Base-by-base conservation (phyloP, 169 alveolate species). In the Eimeria sp. region DNA sequence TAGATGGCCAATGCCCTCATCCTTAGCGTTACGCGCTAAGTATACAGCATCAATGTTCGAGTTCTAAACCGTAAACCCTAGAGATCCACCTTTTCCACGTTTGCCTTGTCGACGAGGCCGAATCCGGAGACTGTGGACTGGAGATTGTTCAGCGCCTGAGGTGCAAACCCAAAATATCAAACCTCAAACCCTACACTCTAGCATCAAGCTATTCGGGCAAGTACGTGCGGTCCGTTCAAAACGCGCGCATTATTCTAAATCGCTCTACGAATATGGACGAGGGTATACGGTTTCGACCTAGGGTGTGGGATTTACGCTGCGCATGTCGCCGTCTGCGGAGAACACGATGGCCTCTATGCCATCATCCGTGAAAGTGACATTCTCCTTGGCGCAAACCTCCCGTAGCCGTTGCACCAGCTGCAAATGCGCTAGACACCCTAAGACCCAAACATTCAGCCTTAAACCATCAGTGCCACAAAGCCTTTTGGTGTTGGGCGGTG, bases 41-140 rank as follows among this genome's bases (percentile, higher is more conserved):
- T 34, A 1, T 34, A 34, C 40, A n/a, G n/a, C n/a, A 34, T 34
- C 40, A 34, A 63, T 18, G 1, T 7, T 40, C 30, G 34, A 43
- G 27, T n/a, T 40, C 7, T 87, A 47, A 45, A 87, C 94, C 75
- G 10, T 43, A 87, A 89, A 63, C n/a, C 58, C 51, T 18, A 34
- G 13, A 45, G 18, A 3, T 67, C 9, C n/a, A 99, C 99, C 96
- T 98, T 98, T 80, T 98, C 98, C 43, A 99, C 99, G 96, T 99
- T 99, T 88, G 99, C 99, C 95, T 98, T 98, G 93, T 98, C 98
- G 54, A 99, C 99, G 80, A 97, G 80, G 18, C 98, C 98, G 97
- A 98, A 99, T 7, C 99, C 99, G 16, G 99, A 98, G 76, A 98
- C 97, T 7, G 99, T 99, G n/a, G 99, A 99, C 97, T 99, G 99